Base-by-base conservation (phyloP, 805 yeast species). In the Kuraishia capsulata region DNA sequence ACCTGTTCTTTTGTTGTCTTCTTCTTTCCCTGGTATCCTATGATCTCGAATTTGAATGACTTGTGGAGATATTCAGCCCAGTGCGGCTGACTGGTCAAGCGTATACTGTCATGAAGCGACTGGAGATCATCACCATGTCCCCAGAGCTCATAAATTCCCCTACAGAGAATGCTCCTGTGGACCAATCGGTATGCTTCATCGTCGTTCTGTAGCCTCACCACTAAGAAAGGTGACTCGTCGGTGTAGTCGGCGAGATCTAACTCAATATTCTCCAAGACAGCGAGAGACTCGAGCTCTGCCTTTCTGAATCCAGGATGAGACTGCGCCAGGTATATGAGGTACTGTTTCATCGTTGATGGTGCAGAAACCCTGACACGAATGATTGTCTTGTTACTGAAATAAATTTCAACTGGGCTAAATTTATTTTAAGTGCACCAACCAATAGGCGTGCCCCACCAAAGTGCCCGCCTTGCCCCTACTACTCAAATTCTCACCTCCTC, bases 211-310 rank as follows among this genome's bases (percentile, higher is more conserved):
- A 92, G 61, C 16, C 76, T 69, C 1, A 89, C 81, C 2, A 76
- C 61, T 42, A 89, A 52, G 51, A 87, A 89, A 3, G 97, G 97
- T 9, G 62, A 67, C 3, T 62, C 58, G 32, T 71, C 78, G 40
- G 65, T 64, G 53, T 86, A 86, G 5, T 53, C 51, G 13, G 75
- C 57, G 36, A 87, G 61, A 53, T 86, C 89, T 5, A 83, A 63
- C 10, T 59, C 38, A 3, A 92, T 61, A 14, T 61, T 60, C 45
- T 73, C 61, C 38, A 83, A 57, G 25, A 75, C 78, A 0, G 97
- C 97, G 33, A 92, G 60, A 0, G 97, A 81, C 48, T 82, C 87
- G 26, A 92, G 61, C 59, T 90, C 98, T 0, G 95, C 85, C 28
- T 61, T 60, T 36, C 97, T 68, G 59, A 90, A 90, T 42, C 73